A percentile compares a stretch with the other conserved stretches of the same genome.
These are phyloP conservation scores for Pneumocystis sp. DNA, from an alignment of 1,139 yeast species.

Conservation along the genomic window DNA sequence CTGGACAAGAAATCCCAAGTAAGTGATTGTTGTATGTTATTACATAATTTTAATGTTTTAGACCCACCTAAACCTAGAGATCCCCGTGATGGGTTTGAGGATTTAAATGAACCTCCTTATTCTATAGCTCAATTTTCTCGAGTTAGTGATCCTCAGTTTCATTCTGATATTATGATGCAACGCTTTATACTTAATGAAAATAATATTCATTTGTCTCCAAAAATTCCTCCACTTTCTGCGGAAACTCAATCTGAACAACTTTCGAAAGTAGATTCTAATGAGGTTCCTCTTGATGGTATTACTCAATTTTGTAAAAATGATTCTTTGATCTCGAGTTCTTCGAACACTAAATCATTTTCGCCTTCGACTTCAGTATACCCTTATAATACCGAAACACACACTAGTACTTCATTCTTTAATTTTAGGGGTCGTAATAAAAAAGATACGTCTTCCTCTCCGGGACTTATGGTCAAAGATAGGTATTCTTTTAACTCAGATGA, in stretches of 20 bases:
- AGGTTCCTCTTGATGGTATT: conserved; percentile 11
- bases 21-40: conserved; percentile 40
- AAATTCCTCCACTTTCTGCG: not conserved
- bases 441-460: not conserved
- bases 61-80: conserved; percentile 13
- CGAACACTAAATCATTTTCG: not conserved
- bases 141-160: conserved; percentile 12
- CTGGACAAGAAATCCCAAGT: conserved; percentile 50
- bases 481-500: not conserved
- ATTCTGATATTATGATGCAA: conserved; percentile 7
- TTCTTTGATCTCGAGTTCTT: conserved; percentile 2
- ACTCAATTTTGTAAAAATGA: conserved; percentile 11
- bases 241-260: not conserved
- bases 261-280: conserved; percentile 1
- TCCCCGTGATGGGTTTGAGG: conserved; percentile 11
- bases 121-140: conserved; percentile 14
- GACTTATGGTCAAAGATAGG: not conserved
- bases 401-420: not conserved
- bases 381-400: not conserved
- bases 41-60: conserved; percentile 22
- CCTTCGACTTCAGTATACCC: conserved; percentile 6
- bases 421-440: not conserved
- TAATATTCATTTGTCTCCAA: not conserved
- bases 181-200: not conserved
- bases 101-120: conserved; percentile 3